Percentiles rank a stretch among this genome's conserved stretches.
These are phyloP conservation scores for Falciphora oryzae DNA, from an alignment of 2,329 filamentous ascomycete genomes.

Conservation along the genomic window DNA sequence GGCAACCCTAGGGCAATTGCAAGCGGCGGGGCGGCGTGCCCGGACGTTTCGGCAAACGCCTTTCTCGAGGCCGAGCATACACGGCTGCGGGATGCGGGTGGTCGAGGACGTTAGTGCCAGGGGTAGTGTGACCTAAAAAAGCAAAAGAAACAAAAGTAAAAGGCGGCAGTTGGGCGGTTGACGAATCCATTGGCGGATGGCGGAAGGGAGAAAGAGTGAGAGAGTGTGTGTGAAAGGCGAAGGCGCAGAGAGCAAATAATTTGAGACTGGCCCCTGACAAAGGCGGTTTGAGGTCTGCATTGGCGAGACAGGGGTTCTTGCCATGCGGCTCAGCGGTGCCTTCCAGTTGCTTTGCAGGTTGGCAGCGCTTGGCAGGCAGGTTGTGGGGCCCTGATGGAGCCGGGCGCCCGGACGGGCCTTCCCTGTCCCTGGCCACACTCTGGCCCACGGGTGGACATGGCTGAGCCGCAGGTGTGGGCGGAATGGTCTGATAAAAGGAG, in stretches of 20 bases:
- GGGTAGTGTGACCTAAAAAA: neutral
- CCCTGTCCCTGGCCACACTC: too few relatives aligned
- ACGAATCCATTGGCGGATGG: neutral
- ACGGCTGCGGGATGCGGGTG: neutral
- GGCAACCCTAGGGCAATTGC: neutral
- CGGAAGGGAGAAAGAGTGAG: neutral
- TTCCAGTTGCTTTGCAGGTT: neutral
- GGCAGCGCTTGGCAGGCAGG: too few relatives aligned
- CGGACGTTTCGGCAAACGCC: neutral
- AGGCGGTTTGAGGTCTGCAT: constrained; percentile 20
- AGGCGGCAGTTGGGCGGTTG: neutral
- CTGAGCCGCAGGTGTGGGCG: too few relatives aligned
- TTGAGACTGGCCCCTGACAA: constrained; percentile 25
- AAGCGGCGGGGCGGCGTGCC: neutral
- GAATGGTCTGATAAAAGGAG: constrained; percentile 9
- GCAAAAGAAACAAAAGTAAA: neutral
- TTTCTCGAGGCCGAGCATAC: neutral
- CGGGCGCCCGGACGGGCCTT: too few relatives aligned
- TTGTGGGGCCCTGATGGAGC: too few relatives aligned
- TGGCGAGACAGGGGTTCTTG: constrained; percentile 12
- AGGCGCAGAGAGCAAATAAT: constrained; percentile 6
- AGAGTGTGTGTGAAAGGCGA: neutral
- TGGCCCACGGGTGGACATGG: neutral
- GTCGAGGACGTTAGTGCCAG: too few relatives aligned
- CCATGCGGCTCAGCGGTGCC: neutral